A percentile compares a stretch with the other conserved stretches of the same genome.
phyloP scores from a whole-genome alignment of 176 grass and related monocot genomes.

The Oryza officinalis region DNA sequence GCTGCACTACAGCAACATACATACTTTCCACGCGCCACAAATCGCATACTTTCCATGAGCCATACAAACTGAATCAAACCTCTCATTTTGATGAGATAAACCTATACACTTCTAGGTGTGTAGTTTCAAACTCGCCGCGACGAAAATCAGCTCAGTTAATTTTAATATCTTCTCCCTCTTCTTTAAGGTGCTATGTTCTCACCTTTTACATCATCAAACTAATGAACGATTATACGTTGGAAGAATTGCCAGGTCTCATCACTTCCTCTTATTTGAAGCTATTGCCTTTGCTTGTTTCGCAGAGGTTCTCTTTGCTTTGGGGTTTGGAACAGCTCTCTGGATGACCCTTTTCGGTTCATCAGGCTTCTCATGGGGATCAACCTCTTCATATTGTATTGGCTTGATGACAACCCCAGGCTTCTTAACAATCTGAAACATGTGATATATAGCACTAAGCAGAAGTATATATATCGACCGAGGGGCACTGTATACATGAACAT shows the following conservation, averaged over 20 bases:
- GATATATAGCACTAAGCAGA: slow-evolving; percentile 1
- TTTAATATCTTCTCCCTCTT: not conserved
- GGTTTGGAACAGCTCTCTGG: slow-evolving; percentile 50
- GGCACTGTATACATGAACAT: not conserved
- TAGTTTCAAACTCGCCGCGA: not conserved
- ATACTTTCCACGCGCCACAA: not conserved
- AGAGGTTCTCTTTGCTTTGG: slow-evolving; percentile 48
- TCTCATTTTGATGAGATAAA: not conserved
- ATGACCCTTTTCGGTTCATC: slow-evolving; percentile 72
- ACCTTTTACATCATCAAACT: not conserved
- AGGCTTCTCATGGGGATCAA: slow-evolving; percentile 65
- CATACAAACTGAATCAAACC: not conserved
- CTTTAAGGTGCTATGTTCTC: not conserved
- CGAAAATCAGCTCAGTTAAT: not conserved
- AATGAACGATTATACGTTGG: not conserved
- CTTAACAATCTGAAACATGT: slow-evolving; percentile 76
- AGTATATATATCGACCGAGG: slow-evolving; percentile 20
- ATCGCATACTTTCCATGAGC: not conserved
- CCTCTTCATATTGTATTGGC: slow-evolving; percentile 81
- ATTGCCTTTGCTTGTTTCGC: slow-evolving; percentile 25
- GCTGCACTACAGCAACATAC: not conserved
- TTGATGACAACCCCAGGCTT: slow-evolving; percentile 83
- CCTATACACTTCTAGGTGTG: not conserved
- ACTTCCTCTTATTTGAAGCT: slow-evolving; percentile 21
- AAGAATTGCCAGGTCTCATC: not conserved